Evolutionary conservation across 345 rosid genomes (phyloP).

Genomic region (Pistacia integerrima): DNA sequence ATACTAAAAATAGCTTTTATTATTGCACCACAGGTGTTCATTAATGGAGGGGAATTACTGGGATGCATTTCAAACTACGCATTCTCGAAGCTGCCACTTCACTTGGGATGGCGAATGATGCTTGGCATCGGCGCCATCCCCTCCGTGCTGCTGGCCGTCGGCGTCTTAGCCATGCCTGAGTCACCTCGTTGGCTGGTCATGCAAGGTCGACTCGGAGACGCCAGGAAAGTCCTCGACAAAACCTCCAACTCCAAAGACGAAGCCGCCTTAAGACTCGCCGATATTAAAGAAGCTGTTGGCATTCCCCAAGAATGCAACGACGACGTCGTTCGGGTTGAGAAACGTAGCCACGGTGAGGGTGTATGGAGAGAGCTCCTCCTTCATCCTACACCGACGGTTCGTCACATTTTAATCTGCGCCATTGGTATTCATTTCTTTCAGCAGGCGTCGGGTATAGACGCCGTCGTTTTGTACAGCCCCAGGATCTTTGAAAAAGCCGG

Average conservation of each 20-base stretch:
- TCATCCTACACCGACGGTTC: slow-evolving; percentile 64
- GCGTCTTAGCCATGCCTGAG: slow-evolving; percentile 84
- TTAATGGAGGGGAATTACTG: slow-evolving; percentile 62
- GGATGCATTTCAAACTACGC: slow-evolving; percentile 84
- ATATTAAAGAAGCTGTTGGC: slow-evolving; percentile 82
- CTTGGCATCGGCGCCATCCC: slow-evolving; percentile 78
- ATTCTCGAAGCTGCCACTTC: slow-evolving; percentile 56
- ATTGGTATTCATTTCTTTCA: slow-evolving; percentile 86
- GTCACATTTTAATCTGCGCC: slow-evolving; percentile 67
- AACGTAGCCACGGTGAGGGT: slow-evolving; percentile 53
- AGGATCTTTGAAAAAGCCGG: slow-evolving; percentile 81
- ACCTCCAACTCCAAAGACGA: slow-evolving; percentile 73
- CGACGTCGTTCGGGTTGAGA: slow-evolving; percentile 57
- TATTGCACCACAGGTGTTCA: slow-evolving; percentile 55
- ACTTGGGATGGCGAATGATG: slow-evolving; percentile 86
- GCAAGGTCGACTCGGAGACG: slow-evolving; percentile 90
- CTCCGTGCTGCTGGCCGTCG: slow-evolving; percentile 55
- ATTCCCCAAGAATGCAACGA: slow-evolving; percentile 73
- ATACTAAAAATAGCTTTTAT: too few relatives aligned
- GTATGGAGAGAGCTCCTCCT: slow-evolving; percentile 71
- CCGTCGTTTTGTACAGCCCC: slow-evolving; percentile 84
- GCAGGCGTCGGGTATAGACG: slow-evolving; percentile 80
- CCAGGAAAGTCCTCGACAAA: slow-evolving; percentile 67
- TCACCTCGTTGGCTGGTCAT: slow-evolving; percentile 96
- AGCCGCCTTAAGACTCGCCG: slow-evolving; percentile 59